Evolutionary conservation across 164 flowering plant genomes (phyloP).

Genomic region (Houttuynia cordata): DNA sequence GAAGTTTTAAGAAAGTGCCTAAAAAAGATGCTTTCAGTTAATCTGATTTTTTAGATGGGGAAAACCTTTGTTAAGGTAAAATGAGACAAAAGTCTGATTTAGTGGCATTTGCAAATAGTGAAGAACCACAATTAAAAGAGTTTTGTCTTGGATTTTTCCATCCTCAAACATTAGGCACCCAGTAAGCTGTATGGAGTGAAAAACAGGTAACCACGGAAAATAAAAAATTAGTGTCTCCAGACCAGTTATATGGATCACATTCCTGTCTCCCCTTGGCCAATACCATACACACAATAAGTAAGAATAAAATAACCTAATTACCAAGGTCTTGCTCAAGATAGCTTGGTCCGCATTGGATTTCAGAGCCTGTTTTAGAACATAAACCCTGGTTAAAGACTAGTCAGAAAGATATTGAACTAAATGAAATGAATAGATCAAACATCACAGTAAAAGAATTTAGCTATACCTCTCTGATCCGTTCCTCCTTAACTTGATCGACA

Average conservation of each 20-base stretch:
- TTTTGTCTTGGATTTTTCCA: no score
- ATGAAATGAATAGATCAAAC: not conserved
- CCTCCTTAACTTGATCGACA: slow-evolving; percentile 66
- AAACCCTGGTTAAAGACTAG: not conserved
- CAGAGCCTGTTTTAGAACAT: slow-evolving; percentile 32
- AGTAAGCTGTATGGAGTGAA: no score
- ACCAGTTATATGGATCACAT: not conserved
- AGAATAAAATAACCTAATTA: slow-evolving; percentile 12
- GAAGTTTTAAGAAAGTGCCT: no score
- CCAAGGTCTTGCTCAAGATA: slow-evolving; percentile 78
- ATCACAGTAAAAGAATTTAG: not conserved
- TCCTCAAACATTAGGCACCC: no score
- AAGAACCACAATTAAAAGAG: no score
- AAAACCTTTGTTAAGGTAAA: no score
- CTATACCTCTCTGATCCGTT: slow-evolving; percentile 49
- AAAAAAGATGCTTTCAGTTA: no score
- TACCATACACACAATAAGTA: not conserved
- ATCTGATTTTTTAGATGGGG: no score
- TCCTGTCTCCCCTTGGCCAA: no score
- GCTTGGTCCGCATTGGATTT: slow-evolving; percentile 59
- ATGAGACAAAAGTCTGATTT: no score
- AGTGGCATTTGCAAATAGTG: no score
- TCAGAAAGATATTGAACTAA: not conserved
- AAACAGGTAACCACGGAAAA: no score
- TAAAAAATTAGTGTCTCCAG: not conserved